A percentile compares a stretch with the other conserved stretches of the same genome.
These are phyloP conservation scores for Antonospora locustae DNA, from an alignment of 371 early-diverging fungal genomes.

Conservation along the genomic window DNA sequence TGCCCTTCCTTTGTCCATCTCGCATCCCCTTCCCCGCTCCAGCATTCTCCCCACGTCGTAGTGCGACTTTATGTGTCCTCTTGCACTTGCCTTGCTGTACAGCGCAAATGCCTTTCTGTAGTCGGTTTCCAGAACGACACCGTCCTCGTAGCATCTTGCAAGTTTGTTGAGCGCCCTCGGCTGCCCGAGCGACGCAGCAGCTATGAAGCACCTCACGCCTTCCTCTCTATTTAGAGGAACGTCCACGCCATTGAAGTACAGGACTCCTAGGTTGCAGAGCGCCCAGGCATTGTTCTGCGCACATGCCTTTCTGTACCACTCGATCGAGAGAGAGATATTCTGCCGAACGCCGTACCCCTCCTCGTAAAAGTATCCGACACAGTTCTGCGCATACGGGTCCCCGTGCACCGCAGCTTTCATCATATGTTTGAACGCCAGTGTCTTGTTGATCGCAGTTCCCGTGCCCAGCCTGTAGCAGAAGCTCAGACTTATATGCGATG, in stretches of 20 bases:
- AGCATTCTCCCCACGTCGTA: conserved; percentile 26
- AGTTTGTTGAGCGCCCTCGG: conserved; percentile 31
- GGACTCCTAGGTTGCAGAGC: conserved; percentile 56
- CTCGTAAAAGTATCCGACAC: conserved; percentile 59
- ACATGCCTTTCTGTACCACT: conserved; percentile 62
- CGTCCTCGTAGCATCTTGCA: conserved; percentile 46
- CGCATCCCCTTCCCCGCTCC: conserved; percentile 23
- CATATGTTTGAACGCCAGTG: conserved; percentile 20
- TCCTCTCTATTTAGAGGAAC: conserved; percentile 63
- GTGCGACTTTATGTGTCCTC: conserved; percentile 12
- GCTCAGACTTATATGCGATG: conserved; percentile 25
- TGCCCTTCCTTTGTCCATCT: conserved; percentile 9
- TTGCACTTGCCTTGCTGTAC: conserved; percentile 16
- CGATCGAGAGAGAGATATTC: conserved; percentile 58
- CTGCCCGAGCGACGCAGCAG: conserved; percentile 33
- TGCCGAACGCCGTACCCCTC: conserved; percentile 62
- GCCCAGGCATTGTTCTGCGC: conserved; percentile 58
- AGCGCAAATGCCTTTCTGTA: conserved; percentile 15
- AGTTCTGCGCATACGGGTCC: conserved; percentile 36
- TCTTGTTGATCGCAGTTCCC: conserved; percentile 8
- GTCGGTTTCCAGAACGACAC: conserved; percentile 26
- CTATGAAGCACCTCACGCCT: conserved; percentile 11
- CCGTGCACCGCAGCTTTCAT: conserved; percentile 21
- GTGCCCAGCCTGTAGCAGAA: conserved; percentile 36
- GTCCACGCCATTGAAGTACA: conserved; percentile 53